Evolutionary conservation across 1,284 basidiomycete genomes (phyloP).

Genomic region (Ceratorhiza oryzae-sativae): DNA sequence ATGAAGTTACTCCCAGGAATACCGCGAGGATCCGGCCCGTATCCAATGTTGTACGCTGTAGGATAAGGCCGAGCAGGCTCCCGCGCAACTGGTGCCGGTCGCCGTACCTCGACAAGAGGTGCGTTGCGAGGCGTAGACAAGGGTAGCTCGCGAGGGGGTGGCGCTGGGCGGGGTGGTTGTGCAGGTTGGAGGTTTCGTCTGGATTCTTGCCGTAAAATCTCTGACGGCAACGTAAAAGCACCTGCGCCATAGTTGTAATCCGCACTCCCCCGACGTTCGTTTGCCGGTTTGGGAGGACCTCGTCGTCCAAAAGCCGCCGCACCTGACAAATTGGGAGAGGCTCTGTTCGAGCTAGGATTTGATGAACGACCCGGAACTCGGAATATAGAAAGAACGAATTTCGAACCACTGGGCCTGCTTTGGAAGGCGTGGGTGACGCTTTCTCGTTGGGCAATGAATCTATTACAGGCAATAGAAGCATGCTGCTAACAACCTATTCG

Average conservation of each 20-base stretch:
- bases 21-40: neutral
- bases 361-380: constrained; percentile 9
- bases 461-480: neutral
- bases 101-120: neutral
- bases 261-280: constrained; percentile 28
- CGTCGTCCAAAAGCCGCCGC: neutral
- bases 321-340: neutral
- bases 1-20: neutral
- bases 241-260: constrained; percentile 32
- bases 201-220: constrained; percentile 22
- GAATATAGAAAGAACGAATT: constrained; percentile 32
- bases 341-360: neutral
- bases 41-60: neutral
- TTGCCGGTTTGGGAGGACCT: neutral
- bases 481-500: neutral
- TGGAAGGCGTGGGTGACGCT: neutral
- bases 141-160: neutral
- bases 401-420: constrained; percentile 8
- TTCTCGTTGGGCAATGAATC: neutral
- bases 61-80: neutral
- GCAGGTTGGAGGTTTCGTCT: neutral
- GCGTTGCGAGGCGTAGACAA: neutral
- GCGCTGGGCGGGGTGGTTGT: neutral
- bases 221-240: constrained; percentile 26
- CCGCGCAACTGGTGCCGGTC: neutral